Evolutionary conservation across 805 yeast species (phyloP).

Genomic region (Sugiyamaella floridensis): DNA sequence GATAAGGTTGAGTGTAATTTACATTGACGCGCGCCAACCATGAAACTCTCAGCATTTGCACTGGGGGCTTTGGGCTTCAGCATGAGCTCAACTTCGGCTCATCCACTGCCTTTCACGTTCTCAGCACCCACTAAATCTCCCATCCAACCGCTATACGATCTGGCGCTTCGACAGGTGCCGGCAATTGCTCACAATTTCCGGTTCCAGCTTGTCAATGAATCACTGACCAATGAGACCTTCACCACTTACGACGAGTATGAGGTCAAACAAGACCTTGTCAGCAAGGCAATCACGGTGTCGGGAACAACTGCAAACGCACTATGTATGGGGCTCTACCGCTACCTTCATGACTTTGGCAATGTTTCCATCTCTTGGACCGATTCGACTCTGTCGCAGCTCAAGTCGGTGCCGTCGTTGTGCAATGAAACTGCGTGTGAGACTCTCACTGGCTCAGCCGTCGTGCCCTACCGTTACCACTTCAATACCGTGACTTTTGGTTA

Average conservation of each 20-base stretch:
- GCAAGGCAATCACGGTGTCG: conserved; percentile 1
- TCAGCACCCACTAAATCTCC: neutral
- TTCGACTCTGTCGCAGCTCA: conserved; percentile 4
- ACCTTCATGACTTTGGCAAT: conserved; percentile 10
- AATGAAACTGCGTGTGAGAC: neutral
- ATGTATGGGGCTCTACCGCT: conserved; percentile 8
- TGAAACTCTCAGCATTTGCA: neutral
- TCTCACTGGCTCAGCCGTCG: conserved; percentile 7
- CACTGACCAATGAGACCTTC: neutral
- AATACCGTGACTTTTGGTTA: conserved; percentile 16
- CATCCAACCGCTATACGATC: neutral
- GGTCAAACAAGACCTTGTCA: conserved; percentile 7
- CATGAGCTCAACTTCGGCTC: neutral
- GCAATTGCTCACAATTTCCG: neutral
- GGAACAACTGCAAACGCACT: conserved; percentile 10
- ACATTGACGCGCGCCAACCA: too few relatives aligned
- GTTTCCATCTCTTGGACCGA: conserved; percentile 11
- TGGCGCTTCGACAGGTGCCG: neutral
- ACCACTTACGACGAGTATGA: conserved; percentile 3
- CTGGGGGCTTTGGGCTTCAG: neutral
- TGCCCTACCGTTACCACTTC: conserved; percentile 12
- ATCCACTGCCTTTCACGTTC: neutral
- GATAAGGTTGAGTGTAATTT: too few relatives aligned
- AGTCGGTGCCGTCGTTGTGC: conserved; percentile 5
- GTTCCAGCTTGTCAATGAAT: neutral